A percentile compares a stretch with the other conserved stretches of the same genome.
Conservation (phyloP, 306 rosid genomes). For the Amphicarpaea edgeworthii region DNA sequence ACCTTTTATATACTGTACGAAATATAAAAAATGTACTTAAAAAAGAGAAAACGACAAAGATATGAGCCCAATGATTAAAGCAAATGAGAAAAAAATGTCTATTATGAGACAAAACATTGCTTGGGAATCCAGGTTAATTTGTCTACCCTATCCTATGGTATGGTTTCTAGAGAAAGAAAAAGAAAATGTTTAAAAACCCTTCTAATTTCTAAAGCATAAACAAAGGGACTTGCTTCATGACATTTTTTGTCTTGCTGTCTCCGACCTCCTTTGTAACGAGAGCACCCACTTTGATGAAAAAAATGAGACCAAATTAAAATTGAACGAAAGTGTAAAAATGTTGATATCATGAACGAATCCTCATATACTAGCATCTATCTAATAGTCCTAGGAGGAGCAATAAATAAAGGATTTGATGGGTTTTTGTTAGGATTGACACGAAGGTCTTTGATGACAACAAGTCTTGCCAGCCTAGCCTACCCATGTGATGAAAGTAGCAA, state of each 20-base stretch:
- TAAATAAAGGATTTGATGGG: slow-evolving; percentile 26
- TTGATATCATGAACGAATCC: too few species aligned
- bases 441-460: slow-evolving; percentile 27
- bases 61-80: slow-evolving; percentile 34
- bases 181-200: background rate
- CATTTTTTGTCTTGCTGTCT: slow-evolving; percentile 10
- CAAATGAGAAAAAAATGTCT: slow-evolving; percentile 29
- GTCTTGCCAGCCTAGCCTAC: slow-evolving; percentile 42
- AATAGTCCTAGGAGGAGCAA: slow-evolving; percentile 27
- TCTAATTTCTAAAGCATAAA: slow-evolving; percentile 19
- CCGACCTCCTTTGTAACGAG: slow-evolving; percentile 9
- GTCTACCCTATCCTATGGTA: too few species aligned
- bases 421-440: slow-evolving; percentile 21
- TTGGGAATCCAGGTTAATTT: slow-evolving; percentile 43
- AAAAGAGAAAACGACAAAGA: slow-evolving; percentile 9
- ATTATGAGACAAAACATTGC: slow-evolving; percentile 42
- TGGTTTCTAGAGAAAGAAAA: background rate
- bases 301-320: too few species aligned
- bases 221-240: slow-evolving; percentile 25
- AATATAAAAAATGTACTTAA: slow-evolving; percentile 5
- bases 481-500: slow-evolving; percentile 51
- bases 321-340: too few species aligned
- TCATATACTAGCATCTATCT: too few species aligned
- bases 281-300: too few species aligned
- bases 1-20: background rate